Conservation (phyloP, 768 basidiomycete species). For the Trametes coccinea region DNA sequence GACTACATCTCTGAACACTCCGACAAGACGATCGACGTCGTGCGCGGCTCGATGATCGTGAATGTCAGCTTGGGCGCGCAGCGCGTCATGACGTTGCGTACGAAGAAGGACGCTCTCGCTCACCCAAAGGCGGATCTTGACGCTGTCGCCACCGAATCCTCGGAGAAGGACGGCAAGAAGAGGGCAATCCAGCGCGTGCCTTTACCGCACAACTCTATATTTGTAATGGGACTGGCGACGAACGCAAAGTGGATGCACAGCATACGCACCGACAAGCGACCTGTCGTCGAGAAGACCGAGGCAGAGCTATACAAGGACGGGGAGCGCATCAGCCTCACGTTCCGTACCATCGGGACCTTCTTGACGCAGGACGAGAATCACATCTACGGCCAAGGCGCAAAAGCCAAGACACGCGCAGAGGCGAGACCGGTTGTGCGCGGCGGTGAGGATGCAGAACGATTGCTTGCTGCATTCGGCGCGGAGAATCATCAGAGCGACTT, state of each 20-base stretch:
- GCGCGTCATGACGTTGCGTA: conserved; percentile 71
- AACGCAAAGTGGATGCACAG: conserved; percentile 77
- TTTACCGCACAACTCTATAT: conserved; percentile 81
- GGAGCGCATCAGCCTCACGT: conserved; percentile 77
- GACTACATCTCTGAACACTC: conserved; percentile 88
- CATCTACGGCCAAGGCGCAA: conserved; percentile 78
- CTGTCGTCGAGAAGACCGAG: conserved; percentile 48
- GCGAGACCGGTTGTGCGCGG: conserved; percentile 59
- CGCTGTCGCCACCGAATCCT: background rate
- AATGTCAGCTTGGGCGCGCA: conserved; percentile 82
- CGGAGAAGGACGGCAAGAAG: background rate
- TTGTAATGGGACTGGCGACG: conserved; percentile 73
- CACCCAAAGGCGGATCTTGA: background rate
- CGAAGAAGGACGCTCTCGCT: conserved; percentile 50
- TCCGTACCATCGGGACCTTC: conserved; percentile 78
- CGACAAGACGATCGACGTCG: conserved; percentile 84
- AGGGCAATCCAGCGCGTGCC: conserved; percentile 56
- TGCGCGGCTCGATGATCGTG: conserved; percentile 70
- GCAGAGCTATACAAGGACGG: conserved; percentile 58
- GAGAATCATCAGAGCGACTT: conserved; percentile 74
- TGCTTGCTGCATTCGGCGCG: conserved; percentile 67
- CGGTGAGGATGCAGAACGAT: conserved; percentile 43
- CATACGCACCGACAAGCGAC: conserved; percentile 76
- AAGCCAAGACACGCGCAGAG: conserved; percentile 54
- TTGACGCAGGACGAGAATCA: conserved; percentile 47